These are phyloP conservation scores for Penicillium samsonianum DNA, from an alignment of 495 filamentous ascomycete genomes.

Conservation along the genomic window DNA sequence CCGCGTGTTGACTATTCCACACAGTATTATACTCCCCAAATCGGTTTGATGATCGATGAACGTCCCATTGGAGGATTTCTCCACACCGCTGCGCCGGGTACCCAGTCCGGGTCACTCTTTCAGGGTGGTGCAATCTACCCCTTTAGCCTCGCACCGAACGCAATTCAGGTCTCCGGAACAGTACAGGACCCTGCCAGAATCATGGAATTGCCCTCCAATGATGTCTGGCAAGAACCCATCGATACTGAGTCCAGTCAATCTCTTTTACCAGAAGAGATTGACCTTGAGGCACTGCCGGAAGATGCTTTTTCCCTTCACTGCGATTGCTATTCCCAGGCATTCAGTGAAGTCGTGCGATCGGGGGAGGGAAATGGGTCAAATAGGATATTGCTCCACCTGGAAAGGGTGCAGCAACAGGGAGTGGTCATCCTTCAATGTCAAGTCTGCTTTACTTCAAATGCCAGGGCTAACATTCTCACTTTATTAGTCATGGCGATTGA, in stretches of 20 bases:
- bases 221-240: neutral
- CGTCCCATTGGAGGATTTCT: neutral
- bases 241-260: constrained; percentile 1
- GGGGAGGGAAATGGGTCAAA: neutral
- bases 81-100: neutral
- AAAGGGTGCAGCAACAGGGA: constrained; percentile 9
- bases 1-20: neutral
- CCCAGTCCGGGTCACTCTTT: neutral
- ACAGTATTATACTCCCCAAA: neutral
- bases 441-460: neutral
- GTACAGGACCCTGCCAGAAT: constrained; percentile 3
- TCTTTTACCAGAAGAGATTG: neutral
- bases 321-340: constrained; percentile 1
- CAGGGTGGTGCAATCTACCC: neutral
- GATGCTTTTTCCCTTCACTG: constrained; percentile 1
- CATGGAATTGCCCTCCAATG: constrained; percentile 9
- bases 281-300: neutral
- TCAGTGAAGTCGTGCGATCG: neutral
- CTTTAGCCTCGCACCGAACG: neutral
- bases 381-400: constrained; percentile 1
- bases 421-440: constrained; percentile 6
- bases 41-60: constrained; percentile 7
- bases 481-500: constrained; percentile 9
- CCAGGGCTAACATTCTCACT: neutral
- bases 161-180: constrained; percentile 3